Evolutionary conservation across 345 rosid genomes (phyloP).

Genomic region (Camelina laxa): DNA sequence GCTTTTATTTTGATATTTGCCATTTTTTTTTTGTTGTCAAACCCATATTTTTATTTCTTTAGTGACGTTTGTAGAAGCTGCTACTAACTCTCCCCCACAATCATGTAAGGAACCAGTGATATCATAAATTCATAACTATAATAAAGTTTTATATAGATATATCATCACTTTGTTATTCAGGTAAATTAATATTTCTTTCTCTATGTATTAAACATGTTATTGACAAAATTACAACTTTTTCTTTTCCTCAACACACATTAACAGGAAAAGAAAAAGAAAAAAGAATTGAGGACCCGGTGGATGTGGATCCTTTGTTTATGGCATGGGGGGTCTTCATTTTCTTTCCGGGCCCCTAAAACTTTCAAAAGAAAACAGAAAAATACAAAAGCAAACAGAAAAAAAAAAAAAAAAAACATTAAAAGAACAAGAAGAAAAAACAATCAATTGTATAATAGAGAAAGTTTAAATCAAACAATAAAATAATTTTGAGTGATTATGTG

Average conservation of each 20-base stretch:
- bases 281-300: background rate
- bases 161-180: background rate
- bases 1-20: background rate
- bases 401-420: background rate
- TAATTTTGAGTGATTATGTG: conserved; percentile 35
- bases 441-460: conserved; percentile 8
- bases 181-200: background rate
- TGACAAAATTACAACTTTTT: conserved; percentile 15
- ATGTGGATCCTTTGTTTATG: conserved; percentile 33
- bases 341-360: background rate
- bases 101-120: background rate
- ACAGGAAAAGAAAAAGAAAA: background rate
- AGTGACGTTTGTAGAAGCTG: background rate
- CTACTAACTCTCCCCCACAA: background rate
- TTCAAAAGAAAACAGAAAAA: conserved; percentile 4
- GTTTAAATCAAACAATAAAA: background rate
- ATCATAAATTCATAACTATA: background rate
- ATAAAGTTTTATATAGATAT: background rate
- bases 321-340: conserved; percentile 33
- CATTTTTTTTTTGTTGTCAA: too few species aligned
- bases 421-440: conserved; percentile 11
- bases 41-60: background rate
- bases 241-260: background rate
- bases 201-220: background rate
- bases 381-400: background rate